phyloP scores from a whole-genome alignment of 345 rosid species.

The Lumnitzera racemosa region DNA sequence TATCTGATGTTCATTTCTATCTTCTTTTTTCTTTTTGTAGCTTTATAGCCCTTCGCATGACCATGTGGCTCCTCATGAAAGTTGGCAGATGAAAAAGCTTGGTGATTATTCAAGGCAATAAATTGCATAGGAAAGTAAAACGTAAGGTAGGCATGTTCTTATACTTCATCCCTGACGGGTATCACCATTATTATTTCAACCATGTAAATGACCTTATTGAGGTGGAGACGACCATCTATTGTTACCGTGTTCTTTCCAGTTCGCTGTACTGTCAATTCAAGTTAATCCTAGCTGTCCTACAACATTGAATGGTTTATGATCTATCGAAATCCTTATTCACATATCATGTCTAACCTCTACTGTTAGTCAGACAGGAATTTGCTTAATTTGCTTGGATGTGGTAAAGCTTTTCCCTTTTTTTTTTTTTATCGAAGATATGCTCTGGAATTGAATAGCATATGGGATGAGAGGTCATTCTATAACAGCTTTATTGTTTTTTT shows the following conservation, averaged over 20 bases:
- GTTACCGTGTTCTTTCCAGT: conserved; percentile 8
- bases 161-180: conserved; percentile 20
- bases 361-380: conserved; percentile 6
- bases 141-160: conserved; percentile 20
- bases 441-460: too few relatives aligned
- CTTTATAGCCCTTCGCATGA: conserved; percentile 60
- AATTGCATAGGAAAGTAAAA: conserved; percentile 21
- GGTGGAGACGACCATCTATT: conserved; percentile 20
- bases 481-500: too few relatives aligned
- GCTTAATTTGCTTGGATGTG: conserved; percentile 4
- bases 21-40: conserved; percentile 31
- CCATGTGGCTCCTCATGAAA: conserved; percentile 77
- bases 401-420: neutral
- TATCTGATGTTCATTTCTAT: neutral
- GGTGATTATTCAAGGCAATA: conserved; percentile 43
- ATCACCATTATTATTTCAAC: conserved; percentile 18
- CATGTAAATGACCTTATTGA: conserved; percentile 15
- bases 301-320: conserved; percentile 12
- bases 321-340: conserved; percentile 17
- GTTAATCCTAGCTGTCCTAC: conserved; percentile 10
- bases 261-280: too few relatives aligned
- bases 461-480: too few relatives aligned
- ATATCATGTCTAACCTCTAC: conserved; percentile 13
- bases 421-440: too few relatives aligned
- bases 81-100: conserved; percentile 78